A percentile compares a stretch with the other conserved stretches of the same genome.
These are phyloP conservation scores for Clonostachys solani DNA, from an alignment of 2,329 filamentous ascomycete genomes.

Conservation along the genomic window DNA sequence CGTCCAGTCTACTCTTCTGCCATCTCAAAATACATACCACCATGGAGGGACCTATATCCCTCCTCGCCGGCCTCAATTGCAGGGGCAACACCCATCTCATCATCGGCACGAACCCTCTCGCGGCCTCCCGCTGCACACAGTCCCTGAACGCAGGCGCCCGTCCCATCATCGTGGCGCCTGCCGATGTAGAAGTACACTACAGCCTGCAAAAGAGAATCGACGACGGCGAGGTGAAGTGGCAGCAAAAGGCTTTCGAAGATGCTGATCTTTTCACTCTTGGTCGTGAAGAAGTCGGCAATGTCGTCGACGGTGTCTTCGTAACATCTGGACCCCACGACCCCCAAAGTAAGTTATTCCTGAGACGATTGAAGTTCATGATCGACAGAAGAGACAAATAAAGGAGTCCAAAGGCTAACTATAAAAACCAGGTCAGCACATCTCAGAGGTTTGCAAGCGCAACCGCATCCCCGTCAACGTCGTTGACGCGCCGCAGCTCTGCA, in stretches of 20 bases:
- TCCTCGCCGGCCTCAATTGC: slow-evolving; percentile 71
- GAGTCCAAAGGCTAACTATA: background rate
- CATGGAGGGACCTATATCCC: slow-evolving; percentile 48
- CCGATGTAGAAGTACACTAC: slow-evolving; percentile 47
- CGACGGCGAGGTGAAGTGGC: slow-evolving; percentile 61
- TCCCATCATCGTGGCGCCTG: slow-evolving; percentile 73
- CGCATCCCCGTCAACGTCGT: slow-evolving; percentile 92
- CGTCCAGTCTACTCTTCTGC: background rate
- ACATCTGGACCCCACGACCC: slow-evolving; percentile 51
- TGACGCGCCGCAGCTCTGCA: slow-evolving; percentile 81
- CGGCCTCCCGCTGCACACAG: slow-evolving; percentile 76
- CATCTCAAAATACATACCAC: slow-evolving; percentile 44
- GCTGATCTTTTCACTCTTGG: slow-evolving; percentile 71
- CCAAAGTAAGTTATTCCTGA: slow-evolving; percentile 19
- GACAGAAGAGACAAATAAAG: background rate
- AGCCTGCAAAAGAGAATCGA: slow-evolving; percentile 60
- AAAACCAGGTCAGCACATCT: slow-evolving; percentile 58
- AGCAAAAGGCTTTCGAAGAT: slow-evolving; percentile 63
- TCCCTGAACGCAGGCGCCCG: slow-evolving; percentile 78
- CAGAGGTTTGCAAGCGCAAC: slow-evolving; percentile 68
- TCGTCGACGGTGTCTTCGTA: slow-evolving; percentile 92
- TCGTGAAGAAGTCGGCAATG: slow-evolving; percentile 68
- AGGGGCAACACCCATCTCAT: slow-evolving; percentile 75
- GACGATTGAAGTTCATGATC: background rate
- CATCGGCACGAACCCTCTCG: slow-evolving; percentile 80